Evolutionary conservation across 2,329 filamentous ascomycete genomes (phyloP), one percentile per base, ranked within the genome.

Genomic region (Xylariaceae sp.): DNA sequence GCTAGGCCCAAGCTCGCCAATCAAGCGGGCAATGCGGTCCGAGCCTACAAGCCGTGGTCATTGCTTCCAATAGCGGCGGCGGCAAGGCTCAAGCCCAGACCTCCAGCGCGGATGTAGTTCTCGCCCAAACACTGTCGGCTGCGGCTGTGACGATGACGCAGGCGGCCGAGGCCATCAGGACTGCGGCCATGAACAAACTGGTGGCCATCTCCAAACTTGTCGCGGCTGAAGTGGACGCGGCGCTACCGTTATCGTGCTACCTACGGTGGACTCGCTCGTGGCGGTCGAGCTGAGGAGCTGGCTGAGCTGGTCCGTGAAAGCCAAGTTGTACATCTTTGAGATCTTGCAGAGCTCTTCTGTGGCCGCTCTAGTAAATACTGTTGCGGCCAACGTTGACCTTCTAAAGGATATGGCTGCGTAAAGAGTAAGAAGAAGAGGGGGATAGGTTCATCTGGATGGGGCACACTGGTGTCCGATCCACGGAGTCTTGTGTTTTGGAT

Each of bases 241-340:
- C 12, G 3, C 6, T 12, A 8, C 25, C 16, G 8, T 17, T 47
- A 19, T 43, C 45, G 21, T 16, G 14, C 27, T 40, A 38, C 22
- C n/a, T n/a, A 41, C 40, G 10, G 45, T 48, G 6, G 48, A 50
- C 23, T 50, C 48, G 6, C 44, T 50, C 14, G 41, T 50, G 22
- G 48, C 44, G 3, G 44, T 50, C 11, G 48, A 50, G 32, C 40
- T 50, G 37, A 40, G 48, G 12, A 50, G 47, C 22, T 50, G 40
- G 41, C 19, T 42, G 27, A 17, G 23, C 19, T 22, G 14, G 5
- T 8, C 4, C 11, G 6, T 20, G 17, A 22, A 21, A 7, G 25
- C 20, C 4, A 35, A 35, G 27, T 7, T 42, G 19, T 21, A 27
- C 11, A 22, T 42, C 27, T 42, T 35, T 33, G 40, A 42, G 6